Evolutionary conservation across 23 red algal species (phyloP), one percentile per base, ranked within the genome.

Genomic region (Gracilaria caudata): DNA sequence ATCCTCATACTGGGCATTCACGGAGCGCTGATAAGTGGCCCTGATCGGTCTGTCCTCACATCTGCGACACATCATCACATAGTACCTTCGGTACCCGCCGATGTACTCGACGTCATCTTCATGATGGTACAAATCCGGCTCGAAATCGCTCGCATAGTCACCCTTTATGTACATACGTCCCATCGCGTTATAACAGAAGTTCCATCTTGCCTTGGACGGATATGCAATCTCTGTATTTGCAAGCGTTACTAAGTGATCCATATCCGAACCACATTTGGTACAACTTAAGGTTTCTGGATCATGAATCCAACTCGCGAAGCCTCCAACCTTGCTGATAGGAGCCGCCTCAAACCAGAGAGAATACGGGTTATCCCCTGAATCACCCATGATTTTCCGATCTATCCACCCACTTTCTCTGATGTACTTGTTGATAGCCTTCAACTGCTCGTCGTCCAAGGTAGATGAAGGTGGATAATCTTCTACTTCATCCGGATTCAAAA

Each of bases 61-160:
- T 10, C 12, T 43, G 2, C 70, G 70, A 47, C 70, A 75, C 70
- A 75, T 40, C 70, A 75, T 75, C 5, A 75, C 70, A 16, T 75
- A 75, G 43, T 75, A 75, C 39, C 70, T 75, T 14, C 70, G 39
- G 7, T 49, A 14, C 16, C 47, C 70, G 19, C 70, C 70, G 2
- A 75, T 38, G n/a, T n/a, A n/a, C n/a, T n/a, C n/a, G n/a, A n/a
- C n/a, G n/a, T n/a, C n/a, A n/a, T n/a, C n/a, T n/a, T n/a, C n/a
- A n/a, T n/a, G n/a, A n/a, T n/a, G n/a, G n/a, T 21, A 28, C n/a
- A 75, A 24, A 17, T 40, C 70, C 37, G 38, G 47, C 39, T 75
- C 39, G 21, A 43, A 43, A 14, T 75, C n/a, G 29, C 43, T 29
- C 19, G n/a, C n/a, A n/a, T n/a, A n/a, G n/a, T n/a, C n/a, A n/a